Conservation (phyloP, 306 rosid species). For the Castanopsis chinensis region DNA sequence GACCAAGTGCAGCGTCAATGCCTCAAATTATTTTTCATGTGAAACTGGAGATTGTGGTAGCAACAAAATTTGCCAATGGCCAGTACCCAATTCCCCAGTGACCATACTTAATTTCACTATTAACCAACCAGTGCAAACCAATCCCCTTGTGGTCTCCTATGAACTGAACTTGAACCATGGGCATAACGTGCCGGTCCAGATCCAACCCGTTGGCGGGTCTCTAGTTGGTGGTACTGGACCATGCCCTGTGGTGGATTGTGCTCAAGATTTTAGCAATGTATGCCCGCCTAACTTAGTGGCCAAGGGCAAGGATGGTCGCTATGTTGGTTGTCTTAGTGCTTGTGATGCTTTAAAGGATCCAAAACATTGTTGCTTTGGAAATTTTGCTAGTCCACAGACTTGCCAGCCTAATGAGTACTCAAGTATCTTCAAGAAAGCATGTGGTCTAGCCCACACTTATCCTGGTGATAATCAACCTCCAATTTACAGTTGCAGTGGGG, state of each 20-base stretch:
- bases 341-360: constrained; percentile 34
- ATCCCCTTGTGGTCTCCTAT: constrained; percentile 24
- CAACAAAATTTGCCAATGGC: neutral
- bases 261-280: constrained; percentile 2
- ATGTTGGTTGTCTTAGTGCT: constrained; percentile 38
- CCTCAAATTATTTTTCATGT: constrained; percentile 16
- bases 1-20: too few species aligned
- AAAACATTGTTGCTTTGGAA: constrained; percentile 29
- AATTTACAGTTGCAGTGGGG: constrained; percentile 33
- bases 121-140: neutral
- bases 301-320: neutral
- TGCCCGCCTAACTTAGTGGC: constrained; percentile 24
- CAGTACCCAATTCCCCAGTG: constrained; percentile 13
- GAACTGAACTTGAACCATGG: constrained; percentile 43
- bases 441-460: constrained; percentile 25
- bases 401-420: constrained; percentile 35
- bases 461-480: constrained; percentile 31
- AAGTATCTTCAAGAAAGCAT: constrained; percentile 1
- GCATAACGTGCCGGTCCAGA: constrained; percentile 21
- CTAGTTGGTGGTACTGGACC: constrained; percentile 24
- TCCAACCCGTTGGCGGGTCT: constrained; percentile 34
- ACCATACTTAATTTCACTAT: constrained; percentile 30
- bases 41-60: constrained; percentile 34
- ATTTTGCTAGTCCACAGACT: neutral
- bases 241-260: constrained; percentile 33